Conservation (phyloP, 2,329 filamentous ascomycete genomes). For the Xylariaceae sp. region DNA sequence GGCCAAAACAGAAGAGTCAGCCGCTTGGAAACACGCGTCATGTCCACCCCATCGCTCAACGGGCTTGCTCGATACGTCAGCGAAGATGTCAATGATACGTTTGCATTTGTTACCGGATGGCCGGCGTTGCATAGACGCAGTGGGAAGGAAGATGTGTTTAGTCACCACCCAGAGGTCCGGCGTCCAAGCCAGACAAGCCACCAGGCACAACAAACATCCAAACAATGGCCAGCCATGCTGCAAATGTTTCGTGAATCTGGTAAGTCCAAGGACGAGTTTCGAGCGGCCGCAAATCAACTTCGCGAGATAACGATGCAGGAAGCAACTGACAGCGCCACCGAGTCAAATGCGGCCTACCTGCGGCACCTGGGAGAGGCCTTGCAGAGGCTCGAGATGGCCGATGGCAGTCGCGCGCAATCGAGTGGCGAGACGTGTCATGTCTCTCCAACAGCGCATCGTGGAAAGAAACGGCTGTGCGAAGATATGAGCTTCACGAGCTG, state of each 20-base stretch:
- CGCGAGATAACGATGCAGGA: not conserved
- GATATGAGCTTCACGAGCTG: too few relatives aligned
- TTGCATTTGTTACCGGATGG: conserved; percentile 1
- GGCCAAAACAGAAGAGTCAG: not conserved
- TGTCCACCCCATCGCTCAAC: too few relatives aligned
- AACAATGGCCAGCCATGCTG: not conserved
- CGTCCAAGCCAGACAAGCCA: not conserved
- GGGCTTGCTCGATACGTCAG: too few relatives aligned
- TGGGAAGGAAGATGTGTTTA: not conserved
- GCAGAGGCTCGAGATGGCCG: not conserved
- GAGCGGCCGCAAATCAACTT: not conserved
- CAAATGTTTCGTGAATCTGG: not conserved
- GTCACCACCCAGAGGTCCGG: not conserved
- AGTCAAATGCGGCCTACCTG: not conserved
- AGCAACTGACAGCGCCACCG: not conserved
- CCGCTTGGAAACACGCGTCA: not conserved
- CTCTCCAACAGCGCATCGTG: not conserved
- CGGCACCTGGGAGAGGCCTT: not conserved
- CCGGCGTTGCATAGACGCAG: not conserved
- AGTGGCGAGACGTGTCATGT: not conserved
- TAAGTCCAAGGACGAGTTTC: not conserved
- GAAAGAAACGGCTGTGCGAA: not conserved
- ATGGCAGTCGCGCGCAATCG: not conserved
- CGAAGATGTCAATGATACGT: too few relatives aligned
- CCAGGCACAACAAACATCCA: not conserved